Conservation (phyloP, 306 rosid species). For the Corylus heterophylla region DNA sequence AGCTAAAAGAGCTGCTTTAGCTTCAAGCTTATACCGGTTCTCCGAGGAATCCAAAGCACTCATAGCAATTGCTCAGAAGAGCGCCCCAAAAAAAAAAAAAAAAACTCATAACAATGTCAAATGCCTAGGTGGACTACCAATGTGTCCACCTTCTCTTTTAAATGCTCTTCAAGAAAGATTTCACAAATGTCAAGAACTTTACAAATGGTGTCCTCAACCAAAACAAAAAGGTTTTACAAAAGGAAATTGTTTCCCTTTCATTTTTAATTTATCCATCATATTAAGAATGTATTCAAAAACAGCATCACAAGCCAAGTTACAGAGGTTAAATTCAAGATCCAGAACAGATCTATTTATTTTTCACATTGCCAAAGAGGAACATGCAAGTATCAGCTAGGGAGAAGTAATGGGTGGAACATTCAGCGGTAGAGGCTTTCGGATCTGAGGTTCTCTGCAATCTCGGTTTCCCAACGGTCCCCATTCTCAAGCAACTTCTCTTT, state of each 20-base stretch:
- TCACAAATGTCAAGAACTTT: not conserved
- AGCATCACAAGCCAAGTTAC: conserved; percentile 1
- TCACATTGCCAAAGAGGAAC: conserved; percentile 13
- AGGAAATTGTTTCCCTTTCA: not conserved
- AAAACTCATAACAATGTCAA: not conserved
- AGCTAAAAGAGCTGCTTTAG: not conserved
- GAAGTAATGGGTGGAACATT: conserved; percentile 24
- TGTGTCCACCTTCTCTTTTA: not conserved
- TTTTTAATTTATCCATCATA: not conserved
- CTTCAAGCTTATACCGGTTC: not conserved
- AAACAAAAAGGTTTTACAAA: not conserved
- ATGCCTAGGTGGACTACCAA: not conserved
- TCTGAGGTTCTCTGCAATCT: conserved; percentile 95
- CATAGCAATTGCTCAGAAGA: no score
- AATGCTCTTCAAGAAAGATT: conserved; percentile 7
- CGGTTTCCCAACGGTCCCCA: conserved; percentile 99
- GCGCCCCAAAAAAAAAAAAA: not conserved
- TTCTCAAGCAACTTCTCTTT: conserved; percentile 97
- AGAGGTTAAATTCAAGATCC: conserved; percentile 23
- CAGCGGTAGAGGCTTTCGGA: conserved; percentile 97
- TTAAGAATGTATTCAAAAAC: conserved; percentile 5
- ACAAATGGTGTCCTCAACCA: not conserved
- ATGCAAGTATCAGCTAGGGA: conserved; percentile 20
- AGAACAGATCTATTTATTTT: conserved; percentile 37
- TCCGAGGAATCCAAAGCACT: not conserved